Base-by-base conservation (phyloP, 345 rosid species). In the Lagerstroemia speciosa region DNA sequence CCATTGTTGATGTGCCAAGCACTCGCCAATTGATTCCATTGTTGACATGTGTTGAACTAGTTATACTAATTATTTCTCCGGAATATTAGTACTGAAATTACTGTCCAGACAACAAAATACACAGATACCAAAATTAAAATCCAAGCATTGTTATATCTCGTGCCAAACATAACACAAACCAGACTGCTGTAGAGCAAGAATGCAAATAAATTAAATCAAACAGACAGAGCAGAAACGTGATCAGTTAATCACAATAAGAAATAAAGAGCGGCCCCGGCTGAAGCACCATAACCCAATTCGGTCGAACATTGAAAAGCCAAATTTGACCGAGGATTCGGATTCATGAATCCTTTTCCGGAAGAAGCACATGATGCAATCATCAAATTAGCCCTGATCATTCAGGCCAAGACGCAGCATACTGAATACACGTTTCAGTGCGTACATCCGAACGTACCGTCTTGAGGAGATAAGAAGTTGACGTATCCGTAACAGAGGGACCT, bases 401-500 rank as follows among this genome's bases (percentile, higher is more conserved):
- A 12, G 15, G 15, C 0, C 50, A 15, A 16, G 0, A 19, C 50
- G 3, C 15, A 45, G 15, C 16, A 1, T 45, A 1, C 17, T 11
- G 16, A 19, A 16, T 5, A 22, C 26, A 48, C 55, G 55, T 22
- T 48, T 48, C 24, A 19, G 24, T 48, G n/a, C n/a, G 55, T 48
- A 17, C 55, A 48, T 33, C 40, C n/a, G 2, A 16, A 20, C 15
- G 30, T 81, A 87, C 95, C 95, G 12, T 85, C 95, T 3, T 76
- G 83, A n/a, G 73, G 77, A 64, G 84, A 77, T 20, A 85, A 30
- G 48, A 87, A 91, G 89, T 91, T 91, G 74, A 83, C 90, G 81
- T 89, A 91, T 70, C 89, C 95, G 75, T 91, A 91, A 67, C 91
- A 85, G 76, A 86, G 87, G 55, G 93, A 91, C 66, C 86, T 76